phyloP scores from a whole-genome alignment of 139 green algal species.

The Astrephomene gubernaculifera region DNA sequence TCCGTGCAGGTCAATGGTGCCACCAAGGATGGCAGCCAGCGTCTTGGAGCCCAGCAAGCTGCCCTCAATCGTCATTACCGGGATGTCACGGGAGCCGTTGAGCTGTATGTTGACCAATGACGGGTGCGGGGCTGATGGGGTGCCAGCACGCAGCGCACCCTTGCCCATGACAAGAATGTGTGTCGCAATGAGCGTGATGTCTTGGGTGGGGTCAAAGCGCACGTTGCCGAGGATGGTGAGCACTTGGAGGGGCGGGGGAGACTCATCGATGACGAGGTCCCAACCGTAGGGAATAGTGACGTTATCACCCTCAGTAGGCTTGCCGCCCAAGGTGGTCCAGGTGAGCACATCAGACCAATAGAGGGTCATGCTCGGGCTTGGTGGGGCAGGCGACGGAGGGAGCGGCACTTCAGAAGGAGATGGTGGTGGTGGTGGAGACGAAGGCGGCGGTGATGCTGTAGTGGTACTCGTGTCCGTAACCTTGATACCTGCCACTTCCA shows the following conservation, averaged over 20 bases:
- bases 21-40: constrained; percentile 21
- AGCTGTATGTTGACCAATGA: background rate
- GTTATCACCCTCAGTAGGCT: constrained; percentile 19
- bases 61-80: constrained; percentile 31
- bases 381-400: no score
- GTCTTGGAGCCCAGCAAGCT: constrained; percentile 48
- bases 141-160: constrained; percentile 36
- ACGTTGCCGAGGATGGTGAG: constrained; percentile 51
- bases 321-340: constrained; percentile 31
- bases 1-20: constrained; percentile 60
- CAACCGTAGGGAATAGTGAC: constrained; percentile 50
- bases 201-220: constrained; percentile 6
- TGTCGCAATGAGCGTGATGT: constrained; percentile 32
- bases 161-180: constrained; percentile 39
- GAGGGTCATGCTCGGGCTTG: no score
- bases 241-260: constrained; percentile 11
- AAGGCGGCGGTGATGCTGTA: no score
- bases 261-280: constrained; percentile 52
- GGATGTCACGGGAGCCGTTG: constrained; percentile 25
- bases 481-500: no score
- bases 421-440: no score
- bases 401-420: no score
- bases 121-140: background rate
- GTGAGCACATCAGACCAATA: constrained; percentile 49
- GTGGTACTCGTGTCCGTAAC: no score